Conservation (phyloP, 495 filamentous ascomycete genomes). For the Jackrogersella minutella region DNA sequence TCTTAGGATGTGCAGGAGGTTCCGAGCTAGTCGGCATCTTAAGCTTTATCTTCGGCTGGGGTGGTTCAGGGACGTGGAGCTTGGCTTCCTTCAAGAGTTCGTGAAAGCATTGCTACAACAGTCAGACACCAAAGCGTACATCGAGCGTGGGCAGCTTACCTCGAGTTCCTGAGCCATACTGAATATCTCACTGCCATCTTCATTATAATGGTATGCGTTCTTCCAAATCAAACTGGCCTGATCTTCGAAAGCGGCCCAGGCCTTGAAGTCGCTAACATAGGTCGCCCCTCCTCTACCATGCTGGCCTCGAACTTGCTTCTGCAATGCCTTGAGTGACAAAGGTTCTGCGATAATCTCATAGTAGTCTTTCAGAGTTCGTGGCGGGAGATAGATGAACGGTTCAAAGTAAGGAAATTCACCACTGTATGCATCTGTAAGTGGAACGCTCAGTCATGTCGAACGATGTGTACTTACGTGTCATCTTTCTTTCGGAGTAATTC, state of each 20-base stretch:
- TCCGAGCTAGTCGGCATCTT: slow-evolving; percentile 62
- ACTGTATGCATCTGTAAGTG: slow-evolving; percentile 41
- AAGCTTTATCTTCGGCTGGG: slow-evolving; percentile 78
- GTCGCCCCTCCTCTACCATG: slow-evolving; percentile 70
- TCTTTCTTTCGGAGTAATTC: slow-evolving; percentile 72
- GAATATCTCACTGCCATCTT: slow-evolving; percentile 82
- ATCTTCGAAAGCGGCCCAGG: slow-evolving; percentile 81
- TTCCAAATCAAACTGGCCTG: slow-evolving; percentile 80
- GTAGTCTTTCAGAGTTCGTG: slow-evolving; percentile 72
- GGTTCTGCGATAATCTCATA: slow-evolving; percentile 78
- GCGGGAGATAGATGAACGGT: slow-evolving; percentile 72
- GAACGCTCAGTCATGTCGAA: not conserved
- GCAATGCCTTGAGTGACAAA: slow-evolving; percentile 72
- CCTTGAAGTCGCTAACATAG: slow-evolving; percentile 74
- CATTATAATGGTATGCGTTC: slow-evolving; percentile 88
- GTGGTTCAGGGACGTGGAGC: slow-evolving; percentile 65
- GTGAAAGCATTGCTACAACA: slow-evolving; percentile 66
- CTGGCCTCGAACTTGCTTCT: slow-evolving; percentile 74
- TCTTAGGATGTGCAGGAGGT: slow-evolving; percentile 51
- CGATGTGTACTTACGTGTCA: slow-evolving; percentile 57
- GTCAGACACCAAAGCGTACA: slow-evolving; percentile 41
- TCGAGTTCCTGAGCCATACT: slow-evolving; percentile 76
- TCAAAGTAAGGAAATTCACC: slow-evolving; percentile 64
- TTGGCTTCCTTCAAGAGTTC: slow-evolving; percentile 74
- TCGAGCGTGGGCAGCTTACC: slow-evolving; percentile 54